A percentile compares a stretch with the other conserved stretches of the same genome.
Conservation (phyloP, 306 rosid species). For the Prunus padus region DNA sequence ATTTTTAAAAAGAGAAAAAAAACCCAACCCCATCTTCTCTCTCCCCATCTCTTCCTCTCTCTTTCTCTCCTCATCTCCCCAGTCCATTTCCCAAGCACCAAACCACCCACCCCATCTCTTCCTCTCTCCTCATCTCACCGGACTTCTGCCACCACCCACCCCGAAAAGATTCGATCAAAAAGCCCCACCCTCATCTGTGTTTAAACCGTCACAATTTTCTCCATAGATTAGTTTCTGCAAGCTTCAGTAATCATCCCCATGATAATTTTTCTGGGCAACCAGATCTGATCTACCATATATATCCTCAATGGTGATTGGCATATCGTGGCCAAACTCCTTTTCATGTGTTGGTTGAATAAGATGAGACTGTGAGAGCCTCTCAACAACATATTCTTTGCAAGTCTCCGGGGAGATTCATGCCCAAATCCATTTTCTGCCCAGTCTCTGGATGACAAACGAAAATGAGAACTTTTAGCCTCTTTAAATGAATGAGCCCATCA, state of each 20-base stretch:
- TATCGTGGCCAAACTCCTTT: slow-evolving; percentile 45
- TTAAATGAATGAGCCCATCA: slow-evolving; percentile 71
- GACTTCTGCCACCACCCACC: too few species aligned
- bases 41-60: too few species aligned
- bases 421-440: slow-evolving; percentile 68
- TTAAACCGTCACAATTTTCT: slow-evolving; percentile 31
- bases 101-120: too few species aligned
- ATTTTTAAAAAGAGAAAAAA: too few species aligned
- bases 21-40: too few species aligned
- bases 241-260: slow-evolving; percentile 35
- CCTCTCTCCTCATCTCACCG: too few species aligned
- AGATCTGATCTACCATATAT: slow-evolving; percentile 60
- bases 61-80: too few species aligned
- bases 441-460: slow-evolving; percentile 54
- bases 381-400: slow-evolving; percentile 84
- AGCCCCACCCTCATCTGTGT: slow-evolving; percentile 49
- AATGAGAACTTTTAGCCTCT: slow-evolving; percentile 52
- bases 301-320: slow-evolving; percentile 76
- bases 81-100: too few species aligned
- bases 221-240: slow-evolving; percentile 30
- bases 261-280: slow-evolving; percentile 36
- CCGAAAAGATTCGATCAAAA: too few species aligned
- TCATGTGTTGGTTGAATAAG: slow-evolving; percentile 40
- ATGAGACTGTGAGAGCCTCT: slow-evolving; percentile 75
- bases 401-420: slow-evolving; percentile 73